A percentile compares a stretch with the other conserved stretches of the same genome.
phyloP scores from a whole-genome alignment of 208 protist species.

The Trypanosoma lewisi region DNA sequence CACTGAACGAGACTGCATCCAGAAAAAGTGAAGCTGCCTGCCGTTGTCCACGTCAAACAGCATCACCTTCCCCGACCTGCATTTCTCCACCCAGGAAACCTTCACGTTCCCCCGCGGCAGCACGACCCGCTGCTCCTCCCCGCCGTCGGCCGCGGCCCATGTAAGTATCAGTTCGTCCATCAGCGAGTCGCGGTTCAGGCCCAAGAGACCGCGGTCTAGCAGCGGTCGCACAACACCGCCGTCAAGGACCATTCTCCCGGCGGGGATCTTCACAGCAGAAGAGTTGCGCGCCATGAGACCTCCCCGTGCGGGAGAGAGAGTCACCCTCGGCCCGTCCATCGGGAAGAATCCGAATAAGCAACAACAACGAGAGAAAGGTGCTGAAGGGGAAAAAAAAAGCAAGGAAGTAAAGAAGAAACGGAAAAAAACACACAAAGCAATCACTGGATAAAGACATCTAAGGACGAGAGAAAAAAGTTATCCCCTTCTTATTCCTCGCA shows the following conservation, averaged over 20 bases:
- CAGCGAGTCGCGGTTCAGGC: conserved; percentile 11
- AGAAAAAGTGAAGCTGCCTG: conserved; percentile 25
- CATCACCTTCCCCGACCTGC: conserved; percentile 20
- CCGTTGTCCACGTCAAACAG: conserved; percentile 27
- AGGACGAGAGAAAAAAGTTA: background rate
- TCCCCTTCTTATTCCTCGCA: background rate
- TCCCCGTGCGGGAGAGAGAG: background rate
- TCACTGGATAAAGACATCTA: too few species aligned
- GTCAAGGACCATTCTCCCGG: conserved; percentile 18
- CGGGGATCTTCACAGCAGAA: conserved; percentile 6
- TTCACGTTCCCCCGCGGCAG: conserved; percentile 17
- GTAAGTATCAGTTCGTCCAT: conserved; percentile 1
- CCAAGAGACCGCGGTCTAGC: conserved; percentile 15
- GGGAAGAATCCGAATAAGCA: too few species aligned
- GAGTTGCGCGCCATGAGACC: background rate
- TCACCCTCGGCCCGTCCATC: background rate
- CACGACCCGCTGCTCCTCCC: conserved; percentile 1
- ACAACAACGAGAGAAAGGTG: too few species aligned
- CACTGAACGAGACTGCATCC: conserved; percentile 27
- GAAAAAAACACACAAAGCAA: background rate
- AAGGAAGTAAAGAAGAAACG: background rate
- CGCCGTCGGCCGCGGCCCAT: conserved; percentile 17
- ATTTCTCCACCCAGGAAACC: conserved; percentile 27
- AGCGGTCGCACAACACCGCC: conserved; percentile 18
- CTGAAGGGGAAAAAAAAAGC: background rate